phyloP scores from a whole-genome alignment of 306 rosid species.

The Fagus sylvatica region DNA sequence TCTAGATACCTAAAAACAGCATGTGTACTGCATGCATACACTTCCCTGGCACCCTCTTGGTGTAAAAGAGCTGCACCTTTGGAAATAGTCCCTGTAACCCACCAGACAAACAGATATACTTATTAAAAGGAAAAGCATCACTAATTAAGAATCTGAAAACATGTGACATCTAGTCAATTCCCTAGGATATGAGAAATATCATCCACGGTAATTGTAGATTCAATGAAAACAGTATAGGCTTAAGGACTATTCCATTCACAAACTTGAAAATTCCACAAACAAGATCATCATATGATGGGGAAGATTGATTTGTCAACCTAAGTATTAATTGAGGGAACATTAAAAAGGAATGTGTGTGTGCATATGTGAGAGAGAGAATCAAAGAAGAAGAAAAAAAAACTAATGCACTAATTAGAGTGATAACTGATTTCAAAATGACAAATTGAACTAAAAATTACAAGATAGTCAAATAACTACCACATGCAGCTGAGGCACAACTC shows the following conservation, averaged over 20 bases:
- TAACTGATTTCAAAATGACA: no score
- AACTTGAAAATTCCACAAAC: not conserved
- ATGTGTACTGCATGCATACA: slow-evolving; percentile 92
- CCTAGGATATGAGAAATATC: not conserved
- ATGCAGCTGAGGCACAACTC: not conserved
- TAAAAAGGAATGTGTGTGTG: not conserved
- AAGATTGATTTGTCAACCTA: not conserved
- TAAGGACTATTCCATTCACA: not conserved
- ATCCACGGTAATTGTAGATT: not conserved
- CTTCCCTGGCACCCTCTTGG: slow-evolving; percentile 97
- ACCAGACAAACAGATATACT: slow-evolving; percentile 17
- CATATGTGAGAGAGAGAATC: not conserved
- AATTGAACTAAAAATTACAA: not conserved
- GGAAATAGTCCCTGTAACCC: slow-evolving; percentile 66
- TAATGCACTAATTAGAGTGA: no score
- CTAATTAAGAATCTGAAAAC: slow-evolving; percentile 7
- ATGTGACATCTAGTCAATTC: not conserved
- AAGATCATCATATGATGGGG: not conserved
- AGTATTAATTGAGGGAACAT: not conserved
- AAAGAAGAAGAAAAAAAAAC: not conserved
- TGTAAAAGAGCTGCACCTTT: slow-evolving; percentile 94
- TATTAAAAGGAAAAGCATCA: not conserved
- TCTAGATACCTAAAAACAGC: slow-evolving; percentile 85
- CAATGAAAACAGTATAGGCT: not conserved
- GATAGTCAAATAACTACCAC: not conserved